A percentile compares a stretch with the other conserved stretches of the same genome.
These are phyloP conservation scores for Talaromyces sp. DNA, from an alignment of 2,329 filamentous ascomycete species.

Conservation along the genomic window DNA sequence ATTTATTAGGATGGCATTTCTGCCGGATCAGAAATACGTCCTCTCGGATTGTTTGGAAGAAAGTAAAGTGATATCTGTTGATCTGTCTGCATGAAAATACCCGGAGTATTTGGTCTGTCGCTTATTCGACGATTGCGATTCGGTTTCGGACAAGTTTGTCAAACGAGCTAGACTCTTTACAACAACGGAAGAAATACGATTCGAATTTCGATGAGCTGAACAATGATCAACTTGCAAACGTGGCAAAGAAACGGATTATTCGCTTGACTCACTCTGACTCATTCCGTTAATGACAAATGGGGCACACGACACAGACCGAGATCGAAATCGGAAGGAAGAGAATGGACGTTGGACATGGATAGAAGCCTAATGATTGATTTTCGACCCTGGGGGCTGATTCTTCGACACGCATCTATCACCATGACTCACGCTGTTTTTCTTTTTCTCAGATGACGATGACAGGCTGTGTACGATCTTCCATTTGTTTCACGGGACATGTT, in stretches of 20 bases:
- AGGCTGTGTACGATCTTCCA: background rate
- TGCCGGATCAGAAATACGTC: slow-evolving; percentile 4
- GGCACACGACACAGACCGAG: background rate
- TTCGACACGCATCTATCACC: background rate
- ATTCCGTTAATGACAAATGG: background rate
- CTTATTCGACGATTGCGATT: background rate
- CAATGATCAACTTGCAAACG: background rate
- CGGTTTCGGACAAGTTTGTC: slow-evolving; percentile 2
- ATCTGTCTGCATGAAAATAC: background rate
- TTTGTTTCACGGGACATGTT: slow-evolving; percentile 1
- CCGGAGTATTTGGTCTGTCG: background rate
- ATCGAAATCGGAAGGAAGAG: background rate
- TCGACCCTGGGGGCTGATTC: background rate
- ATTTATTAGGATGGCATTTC: background rate
- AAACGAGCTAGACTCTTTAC: slow-evolving; percentile 2
- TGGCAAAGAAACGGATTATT: background rate
- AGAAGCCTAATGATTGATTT: background rate
- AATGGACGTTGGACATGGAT: background rate
- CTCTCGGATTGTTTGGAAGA: background rate
- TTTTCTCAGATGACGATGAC: background rate
- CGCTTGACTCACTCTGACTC: background rate
- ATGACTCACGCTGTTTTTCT: background rate
- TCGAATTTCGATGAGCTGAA: background rate
- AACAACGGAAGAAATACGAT: background rate
- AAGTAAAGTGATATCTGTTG: background rate